Evolutionary conservation across 1,284 basidiomycete genomes (phyloP).

Genomic region (Papiliotrema fonsecae): DNA sequence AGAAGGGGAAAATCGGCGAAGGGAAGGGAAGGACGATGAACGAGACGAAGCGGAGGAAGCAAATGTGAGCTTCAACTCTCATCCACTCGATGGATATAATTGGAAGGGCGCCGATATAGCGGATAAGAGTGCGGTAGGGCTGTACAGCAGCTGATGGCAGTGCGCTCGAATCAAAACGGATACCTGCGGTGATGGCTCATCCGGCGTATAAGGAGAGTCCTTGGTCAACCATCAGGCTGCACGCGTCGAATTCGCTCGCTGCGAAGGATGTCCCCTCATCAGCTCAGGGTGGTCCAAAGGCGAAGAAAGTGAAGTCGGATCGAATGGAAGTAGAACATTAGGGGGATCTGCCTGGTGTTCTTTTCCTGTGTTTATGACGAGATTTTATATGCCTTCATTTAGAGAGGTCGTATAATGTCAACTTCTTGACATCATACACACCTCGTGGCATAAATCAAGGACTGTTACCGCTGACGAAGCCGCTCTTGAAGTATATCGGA

Average conservation of each 20-base stretch:
- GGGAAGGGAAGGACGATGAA: conserved; percentile 40
- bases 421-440: too few species aligned
- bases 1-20: conserved; percentile 35
- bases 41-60: conserved; percentile 39
- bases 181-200: conserved; percentile 42
- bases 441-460: too few species aligned
- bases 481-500: too few species aligned
- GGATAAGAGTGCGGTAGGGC: background rate
- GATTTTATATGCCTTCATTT: too few species aligned
- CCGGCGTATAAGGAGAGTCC: conserved; percentile 44
- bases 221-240: conserved; percentile 46
- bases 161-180: conserved; percentile 29
- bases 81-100: too few species aligned
- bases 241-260: conserved; percentile 42
- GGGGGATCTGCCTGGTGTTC: too few species aligned
- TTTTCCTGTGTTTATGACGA: background rate
- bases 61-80: conserved; percentile 38
- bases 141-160: conserved; percentile 12
- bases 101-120: too few species aligned
- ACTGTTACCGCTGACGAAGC: too few species aligned
- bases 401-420: too few species aligned
- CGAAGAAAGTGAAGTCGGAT: background rate
- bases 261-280: conserved; percentile 8
- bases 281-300: too few species aligned
- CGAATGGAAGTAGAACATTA: conserved; percentile 2